Evolutionary conservation across 208 protist species (phyloP), one percentile per base, ranked within the genome.

Genomic region (Trypanosoma mega): DNA sequence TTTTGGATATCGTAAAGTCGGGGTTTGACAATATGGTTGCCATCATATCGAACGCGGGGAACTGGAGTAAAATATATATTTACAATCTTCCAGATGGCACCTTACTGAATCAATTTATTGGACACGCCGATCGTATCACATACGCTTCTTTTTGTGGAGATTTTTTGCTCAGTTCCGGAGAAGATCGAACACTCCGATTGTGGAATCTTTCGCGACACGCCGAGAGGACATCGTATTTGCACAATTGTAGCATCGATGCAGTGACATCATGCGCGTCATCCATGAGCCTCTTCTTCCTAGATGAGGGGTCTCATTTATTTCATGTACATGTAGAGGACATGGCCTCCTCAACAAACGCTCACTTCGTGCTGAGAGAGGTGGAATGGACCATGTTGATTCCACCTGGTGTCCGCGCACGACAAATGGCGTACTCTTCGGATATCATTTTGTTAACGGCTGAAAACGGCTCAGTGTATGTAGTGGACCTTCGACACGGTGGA

Each of bases 161-260:
- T 54, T 84, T 88, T 46, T 65, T 80, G 36, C 82, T 80, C 47
- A 80, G 78, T 14, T 65, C 75, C 0, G 72, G 76, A 9, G 75
- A 71, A 2, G 85, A 89, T 52, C 53, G 57, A 23, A 68, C 55
- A 11, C 44, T 95, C 27, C 78, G 75, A 23, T 61, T 92, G 43
- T 95, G 88, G 88, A 88, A 57, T 46, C 56, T 90, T 14, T 23
- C 63, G 37, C 60, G 70, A 9, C 63, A 76, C 46, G 74, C 74
- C 12, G 78, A 92, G 70, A 80, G 85, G 30, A 71, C 80, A 9
- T 77, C 66, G 2, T 87, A 91, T 63, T 55, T 58, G 9, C 83
- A 95, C 60, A 21, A 47, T 12, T 66, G 63, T 36, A 39, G 52
- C 11, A 70, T 92, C 18, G 39, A 65, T 29, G 68, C 69, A n/a